Evolutionary conservation across 768 basidiomycete genomes (phyloP), one percentile per base, ranked within the genome.

Genomic region (Boletales sp.): DNA sequence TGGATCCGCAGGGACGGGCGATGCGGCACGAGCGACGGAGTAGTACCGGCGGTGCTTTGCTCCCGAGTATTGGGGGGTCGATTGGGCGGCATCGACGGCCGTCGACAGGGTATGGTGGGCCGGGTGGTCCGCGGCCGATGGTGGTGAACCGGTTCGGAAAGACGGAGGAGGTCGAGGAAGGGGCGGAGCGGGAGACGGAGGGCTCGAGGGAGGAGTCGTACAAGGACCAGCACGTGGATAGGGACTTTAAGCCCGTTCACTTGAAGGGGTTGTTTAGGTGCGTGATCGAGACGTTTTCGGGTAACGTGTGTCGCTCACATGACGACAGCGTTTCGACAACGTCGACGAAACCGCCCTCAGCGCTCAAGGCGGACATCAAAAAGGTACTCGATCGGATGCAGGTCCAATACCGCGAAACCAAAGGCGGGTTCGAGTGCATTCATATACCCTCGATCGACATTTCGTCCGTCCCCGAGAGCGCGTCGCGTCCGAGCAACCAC

Each of bases 231-330:
- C 69, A 71, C 32, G 68, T 57, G 30, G 84, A 85, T 57, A 85
- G 84, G 69, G 87, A 90, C 50, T 86, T 91, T 62, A 98, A 97
- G 72, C 91, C 96, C 1, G 84, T 97, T 41, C 95, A 91, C 71
- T 72, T 98, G 62, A 99, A 98, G 71, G 96, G 96, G 7, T 64
- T 99, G 43, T 97, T 99, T 73, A 94, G 90, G 86, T 90, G 54
- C 70, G 47, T 46, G 21, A n/a, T 45, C 33, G 19, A 21, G 25
- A 28, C 25, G 6, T 18, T 18, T 2, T 9, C 15, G 53, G 18
- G 34, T 43, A 37, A 41, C 38, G 25, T 41, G 37, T 42, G 46
- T 47, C 44, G 43, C 32, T 9, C 33, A 42, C 10, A n/a, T 31
- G 12, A 30, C 11, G 35, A 36, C 56, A 91, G 92, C 58, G 96